phyloP scores from a whole-genome alignment of 305 asterid species.

The Salvia sclarea region DNA sequence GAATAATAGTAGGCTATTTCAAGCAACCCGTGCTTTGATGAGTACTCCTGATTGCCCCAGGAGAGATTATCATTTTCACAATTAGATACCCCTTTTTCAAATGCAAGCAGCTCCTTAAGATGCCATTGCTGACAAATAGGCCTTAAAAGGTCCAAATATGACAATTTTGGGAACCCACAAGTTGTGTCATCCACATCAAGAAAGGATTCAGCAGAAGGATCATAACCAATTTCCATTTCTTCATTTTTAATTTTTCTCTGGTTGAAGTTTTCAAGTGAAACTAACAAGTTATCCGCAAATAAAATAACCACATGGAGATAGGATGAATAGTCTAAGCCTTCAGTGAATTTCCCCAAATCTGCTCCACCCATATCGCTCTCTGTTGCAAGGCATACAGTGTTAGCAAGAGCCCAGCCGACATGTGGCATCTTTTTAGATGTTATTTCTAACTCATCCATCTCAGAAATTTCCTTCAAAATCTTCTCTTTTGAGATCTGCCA shows the following conservation, averaged over 20 bases:
- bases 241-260: conserved; percentile 43
- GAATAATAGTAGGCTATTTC: conserved; percentile 77
- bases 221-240: conserved; percentile 48
- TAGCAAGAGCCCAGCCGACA: conserved; percentile 89
- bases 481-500: conserved; percentile 85
- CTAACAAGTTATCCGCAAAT: conserved; percentile 64
- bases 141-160: conserved; percentile 68
- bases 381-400: conserved; percentile 71
- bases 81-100: conserved; percentile 44
- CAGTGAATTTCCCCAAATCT: conserved; percentile 61
- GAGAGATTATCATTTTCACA: conserved; percentile 40
- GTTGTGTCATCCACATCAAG: conserved; percentile 46
- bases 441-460: conserved; percentile 52
- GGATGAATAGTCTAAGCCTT: conserved; percentile 60
- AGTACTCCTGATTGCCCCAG: conserved; percentile 35
- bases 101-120: conserved; percentile 64
- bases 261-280: conserved; percentile 51
- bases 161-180: conserved; percentile 51
- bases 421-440: conserved; percentile 57
- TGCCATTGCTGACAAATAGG: conserved; percentile 84
- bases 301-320: conserved; percentile 63
- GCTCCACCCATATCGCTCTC: conserved; percentile 42
- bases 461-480: conserved; percentile 64
- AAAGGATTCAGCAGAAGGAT: conserved; percentile 42
- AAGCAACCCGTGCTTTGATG: conserved; percentile 51